Evolutionary conservation across 208 protist genomes (phyloP).

Genomic region (Leptomonas pyrrhocoris): DNA sequence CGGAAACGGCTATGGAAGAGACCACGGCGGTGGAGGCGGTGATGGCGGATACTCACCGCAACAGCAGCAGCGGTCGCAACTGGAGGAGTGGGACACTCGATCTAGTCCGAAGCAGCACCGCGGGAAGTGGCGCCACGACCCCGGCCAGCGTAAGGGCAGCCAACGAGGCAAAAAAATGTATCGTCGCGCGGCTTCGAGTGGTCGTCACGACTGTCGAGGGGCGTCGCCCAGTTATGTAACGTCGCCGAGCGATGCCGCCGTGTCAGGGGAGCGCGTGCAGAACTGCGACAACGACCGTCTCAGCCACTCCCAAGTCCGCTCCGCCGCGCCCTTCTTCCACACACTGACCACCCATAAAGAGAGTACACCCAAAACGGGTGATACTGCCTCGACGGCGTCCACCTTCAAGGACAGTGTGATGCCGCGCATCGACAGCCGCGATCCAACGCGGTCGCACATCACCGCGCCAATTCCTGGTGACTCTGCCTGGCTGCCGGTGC

Average conservation of each 20-base stretch:
- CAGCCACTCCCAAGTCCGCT: background rate
- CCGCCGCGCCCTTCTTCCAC: slow-evolving; percentile 9
- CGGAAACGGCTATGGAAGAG: background rate
- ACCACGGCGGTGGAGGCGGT: background rate
- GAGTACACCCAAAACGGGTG: background rate
- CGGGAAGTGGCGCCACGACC: background rate
- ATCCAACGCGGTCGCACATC: background rate
- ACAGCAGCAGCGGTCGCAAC: background rate
- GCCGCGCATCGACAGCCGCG: slow-evolving; percentile 13
- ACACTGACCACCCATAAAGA: background rate
- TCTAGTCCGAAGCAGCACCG: background rate
- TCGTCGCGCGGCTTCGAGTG: background rate
- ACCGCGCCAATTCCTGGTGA: background rate
- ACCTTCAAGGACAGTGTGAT: slow-evolving; percentile 19
- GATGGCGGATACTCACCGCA: background rate
- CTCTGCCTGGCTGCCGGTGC: slow-evolving; percentile 15
- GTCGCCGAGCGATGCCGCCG: background rate
- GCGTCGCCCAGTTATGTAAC: background rate
- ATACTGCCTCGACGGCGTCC: background rate
- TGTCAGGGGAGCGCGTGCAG: background rate
- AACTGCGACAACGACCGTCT: background rate
- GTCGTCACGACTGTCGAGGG: background rate
- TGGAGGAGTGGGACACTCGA: background rate
- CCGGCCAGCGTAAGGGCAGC: background rate
- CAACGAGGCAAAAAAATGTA: background rate